Conservation (phyloP, 129 eudicot genomes). For the Escallonia rubra region DNA sequence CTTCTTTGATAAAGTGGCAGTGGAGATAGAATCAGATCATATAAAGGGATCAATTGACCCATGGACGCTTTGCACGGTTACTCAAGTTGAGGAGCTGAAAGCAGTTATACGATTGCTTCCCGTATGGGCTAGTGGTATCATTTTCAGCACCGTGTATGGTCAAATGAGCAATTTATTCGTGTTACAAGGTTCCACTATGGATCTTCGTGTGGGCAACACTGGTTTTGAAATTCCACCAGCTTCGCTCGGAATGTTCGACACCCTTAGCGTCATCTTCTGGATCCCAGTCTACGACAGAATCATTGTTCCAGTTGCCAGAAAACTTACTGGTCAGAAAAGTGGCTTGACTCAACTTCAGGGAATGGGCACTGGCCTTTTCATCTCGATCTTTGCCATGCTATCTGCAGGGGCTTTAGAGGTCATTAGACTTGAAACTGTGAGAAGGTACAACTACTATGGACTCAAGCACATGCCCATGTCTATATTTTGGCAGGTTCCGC, state of each 20-base stretch:
- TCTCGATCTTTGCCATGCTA: slow-evolving; percentile 65
- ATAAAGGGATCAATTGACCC: slow-evolving; percentile 29
- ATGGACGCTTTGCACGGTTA: slow-evolving; percentile 73
- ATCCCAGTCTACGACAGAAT: slow-evolving; percentile 57
- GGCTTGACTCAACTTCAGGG: slow-evolving; percentile 66
- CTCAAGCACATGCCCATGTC: slow-evolving; percentile 33
- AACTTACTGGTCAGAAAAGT: slow-evolving; percentile 43
- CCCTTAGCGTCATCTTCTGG: slow-evolving; percentile 64
- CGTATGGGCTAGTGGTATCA: slow-evolving; percentile 62
- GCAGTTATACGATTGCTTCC: slow-evolving; percentile 57
- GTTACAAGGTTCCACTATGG: slow-evolving; percentile 49
- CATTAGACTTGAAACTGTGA: slow-evolving; percentile 45
- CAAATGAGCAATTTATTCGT: slow-evolving; percentile 67
- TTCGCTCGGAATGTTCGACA: slow-evolving; percentile 53
- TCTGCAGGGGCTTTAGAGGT: slow-evolving; percentile 54
- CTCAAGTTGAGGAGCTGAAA: slow-evolving; percentile 77
- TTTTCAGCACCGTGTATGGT: slow-evolving; percentile 56
- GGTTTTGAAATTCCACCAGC: slow-evolving; percentile 56
- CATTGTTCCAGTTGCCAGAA: slow-evolving; percentile 47
- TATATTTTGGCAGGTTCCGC: slow-evolving; percentile 82
- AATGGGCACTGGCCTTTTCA: slow-evolving; percentile 59
- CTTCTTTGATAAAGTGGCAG: slow-evolving; percentile 73
- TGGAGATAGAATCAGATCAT: slow-evolving; percentile 37
- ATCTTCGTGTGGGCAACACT: slow-evolving; percentile 31
- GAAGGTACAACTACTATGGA: slow-evolving; percentile 30